Evolutionary conservation across 805 yeast genomes (phyloP).

Genomic region (Kuraishia molischiana): DNA sequence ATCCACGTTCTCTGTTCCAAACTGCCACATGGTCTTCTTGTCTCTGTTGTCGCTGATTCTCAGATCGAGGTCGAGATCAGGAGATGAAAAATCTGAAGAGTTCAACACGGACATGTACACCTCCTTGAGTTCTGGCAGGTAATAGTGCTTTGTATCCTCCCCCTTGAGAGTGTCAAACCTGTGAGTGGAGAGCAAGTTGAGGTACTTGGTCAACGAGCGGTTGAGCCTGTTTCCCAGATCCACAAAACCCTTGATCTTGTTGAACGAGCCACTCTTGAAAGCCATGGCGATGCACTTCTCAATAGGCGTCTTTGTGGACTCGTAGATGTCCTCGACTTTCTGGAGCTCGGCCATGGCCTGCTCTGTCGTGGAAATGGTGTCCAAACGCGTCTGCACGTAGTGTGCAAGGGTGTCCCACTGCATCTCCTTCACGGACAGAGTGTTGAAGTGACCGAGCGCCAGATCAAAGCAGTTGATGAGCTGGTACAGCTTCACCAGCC

Average conservation of each 20-base stretch:
- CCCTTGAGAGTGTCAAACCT: slow-evolving; percentile 23
- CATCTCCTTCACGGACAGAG: slow-evolving; percentile 57
- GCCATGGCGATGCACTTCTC: slow-evolving; percentile 39
- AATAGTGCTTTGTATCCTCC: slow-evolving; percentile 2
- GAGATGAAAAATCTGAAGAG: slow-evolving; percentile 14
- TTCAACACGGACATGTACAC: slow-evolving; percentile 14
- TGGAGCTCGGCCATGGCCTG: slow-evolving; percentile 22
- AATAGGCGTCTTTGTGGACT: slow-evolving; percentile 42
- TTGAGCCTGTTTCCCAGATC: slow-evolving; percentile 45
- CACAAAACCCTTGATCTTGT: slow-evolving; percentile 58
- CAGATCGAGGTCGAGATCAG: slow-evolving; percentile 15
- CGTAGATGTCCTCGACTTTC: slow-evolving; percentile 38
- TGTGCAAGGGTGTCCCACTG: slow-evolving; percentile 67
- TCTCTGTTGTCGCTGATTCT: slow-evolving; percentile 53
- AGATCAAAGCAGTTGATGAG: slow-evolving; percentile 42
- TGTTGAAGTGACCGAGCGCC: slow-evolving; percentile 40
- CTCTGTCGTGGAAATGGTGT: slow-evolving; percentile 34
- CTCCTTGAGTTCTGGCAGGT: slow-evolving; percentile 4
- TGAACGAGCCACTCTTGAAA: slow-evolving; percentile 48
- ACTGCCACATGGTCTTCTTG: slow-evolving; percentile 39
- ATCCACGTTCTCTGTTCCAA: slow-evolving; percentile 25
- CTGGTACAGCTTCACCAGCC: slow-evolving; percentile 60
- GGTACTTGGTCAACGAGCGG: slow-evolving; percentile 37
- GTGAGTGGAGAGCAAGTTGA: slow-evolving; percentile 23
- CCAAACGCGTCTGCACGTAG: slow-evolving; percentile 36